phyloP scores from a whole-genome alignment of 2,329 filamentous ascomycete genomes.

The Ophiostoma piceae region DNA sequence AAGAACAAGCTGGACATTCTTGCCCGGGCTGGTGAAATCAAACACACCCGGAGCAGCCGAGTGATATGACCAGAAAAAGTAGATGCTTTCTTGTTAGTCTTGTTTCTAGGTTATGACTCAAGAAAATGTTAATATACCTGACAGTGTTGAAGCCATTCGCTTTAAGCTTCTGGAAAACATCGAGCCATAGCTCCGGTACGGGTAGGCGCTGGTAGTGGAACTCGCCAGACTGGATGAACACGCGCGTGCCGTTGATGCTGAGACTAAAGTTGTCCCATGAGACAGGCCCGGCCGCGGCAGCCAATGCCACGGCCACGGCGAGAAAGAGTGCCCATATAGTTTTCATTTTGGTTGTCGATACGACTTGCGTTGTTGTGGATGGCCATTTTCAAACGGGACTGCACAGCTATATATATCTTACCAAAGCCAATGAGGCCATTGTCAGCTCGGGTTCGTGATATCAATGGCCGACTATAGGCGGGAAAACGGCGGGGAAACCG shows the following conservation, averaged over 20 bases:
- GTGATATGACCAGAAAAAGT: conserved; percentile 50
- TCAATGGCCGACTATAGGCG: neutral
- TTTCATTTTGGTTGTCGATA: neutral
- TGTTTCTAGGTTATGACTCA: no score
- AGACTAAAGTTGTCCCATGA: conserved; percentile 50
- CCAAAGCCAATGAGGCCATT: neutral
- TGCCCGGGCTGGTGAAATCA: conserved; percentile 49
- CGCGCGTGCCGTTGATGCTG: conserved; percentile 43
- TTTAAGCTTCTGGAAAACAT: conserved; percentile 70
- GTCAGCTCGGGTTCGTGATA: neutral
- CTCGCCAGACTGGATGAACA: conserved; percentile 46
- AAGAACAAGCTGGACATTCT: conserved; percentile 66
- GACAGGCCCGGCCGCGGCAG: conserved; percentile 42
- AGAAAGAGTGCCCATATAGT: neutral
- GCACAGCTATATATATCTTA: neutral
- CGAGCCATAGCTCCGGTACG: conserved; percentile 48
- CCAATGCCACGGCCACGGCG: neutral
- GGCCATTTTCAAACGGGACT: neutral
- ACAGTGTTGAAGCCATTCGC: conserved; percentile 74
- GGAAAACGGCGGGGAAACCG: neutral
- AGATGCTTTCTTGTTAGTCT: conserved; percentile 40
- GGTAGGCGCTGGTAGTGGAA: conserved; percentile 51
- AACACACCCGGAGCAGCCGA: conserved; percentile 69
- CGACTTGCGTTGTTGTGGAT: neutral
- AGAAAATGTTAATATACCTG: no score